Evolutionary conservation across 352 stramenopile genomes (phyloP).

Genomic region (Globisporangium parvum): DNA sequence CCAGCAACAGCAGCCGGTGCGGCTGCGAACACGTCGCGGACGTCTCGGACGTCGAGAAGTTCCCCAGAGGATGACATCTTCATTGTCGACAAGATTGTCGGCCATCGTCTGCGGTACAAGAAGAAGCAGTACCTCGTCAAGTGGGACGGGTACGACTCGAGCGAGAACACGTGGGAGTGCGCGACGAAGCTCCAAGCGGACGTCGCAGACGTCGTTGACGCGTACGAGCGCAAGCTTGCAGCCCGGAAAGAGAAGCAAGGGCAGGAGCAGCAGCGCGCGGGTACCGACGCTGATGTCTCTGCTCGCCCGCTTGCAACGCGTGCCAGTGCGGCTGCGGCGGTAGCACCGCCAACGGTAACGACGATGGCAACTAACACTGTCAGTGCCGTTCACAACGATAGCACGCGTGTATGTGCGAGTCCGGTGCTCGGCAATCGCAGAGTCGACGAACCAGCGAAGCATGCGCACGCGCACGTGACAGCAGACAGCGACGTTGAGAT

Average conservation of each 20-base stretch:
- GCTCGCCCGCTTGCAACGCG: no score
- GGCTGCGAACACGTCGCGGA: neutral
- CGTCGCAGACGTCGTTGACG: slow-evolving; percentile 43
- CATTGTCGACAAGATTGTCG: slow-evolving; percentile 58
- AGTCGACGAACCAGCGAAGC: neutral
- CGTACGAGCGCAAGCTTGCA: slow-evolving; percentile 35
- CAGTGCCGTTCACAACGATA: no score
- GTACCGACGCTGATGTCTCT: no score
- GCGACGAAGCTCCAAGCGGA: slow-evolving; percentile 40
- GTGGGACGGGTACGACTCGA: slow-evolving; percentile 62
- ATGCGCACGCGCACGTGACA: no score
- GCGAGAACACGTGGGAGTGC: slow-evolving; percentile 63
- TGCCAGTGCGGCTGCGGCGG: no score
- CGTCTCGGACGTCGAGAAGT: no score
- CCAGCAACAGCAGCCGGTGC: neutral
- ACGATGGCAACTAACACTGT: no score
- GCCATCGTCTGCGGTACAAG: slow-evolving; percentile 28
- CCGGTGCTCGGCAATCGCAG: neutral
- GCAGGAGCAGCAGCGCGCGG: neutral
- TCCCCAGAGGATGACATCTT: slow-evolving; percentile 25
- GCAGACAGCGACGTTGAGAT: neutral
- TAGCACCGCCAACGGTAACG: no score
- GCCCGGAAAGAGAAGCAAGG: neutral
- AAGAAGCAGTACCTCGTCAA: slow-evolving; percentile 57
- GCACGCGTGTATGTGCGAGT: no score